Percentiles rank a stretch among this genome's conserved stretches.
Conservation (phyloP, 768 basidiomycete species). For the Mycena belliarum region DNA sequence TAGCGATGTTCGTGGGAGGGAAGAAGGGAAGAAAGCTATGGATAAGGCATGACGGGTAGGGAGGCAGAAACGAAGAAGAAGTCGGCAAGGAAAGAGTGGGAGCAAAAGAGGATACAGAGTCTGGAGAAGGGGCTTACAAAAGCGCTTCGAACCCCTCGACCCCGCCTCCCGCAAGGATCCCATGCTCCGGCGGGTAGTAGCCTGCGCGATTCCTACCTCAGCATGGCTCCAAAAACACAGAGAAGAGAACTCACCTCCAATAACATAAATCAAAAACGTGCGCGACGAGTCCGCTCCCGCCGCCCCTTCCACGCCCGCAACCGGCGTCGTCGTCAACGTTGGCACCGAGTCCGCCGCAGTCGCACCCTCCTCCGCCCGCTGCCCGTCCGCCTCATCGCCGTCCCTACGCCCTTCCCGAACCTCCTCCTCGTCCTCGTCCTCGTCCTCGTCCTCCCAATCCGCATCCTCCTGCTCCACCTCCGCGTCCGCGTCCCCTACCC, state of each 20-base stretch:
- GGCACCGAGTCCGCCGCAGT: too few species aligned
- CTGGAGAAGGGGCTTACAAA: constrained; percentile 50
- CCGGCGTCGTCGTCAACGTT: too few species aligned
- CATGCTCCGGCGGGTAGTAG: constrained; percentile 91
- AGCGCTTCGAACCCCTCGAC: constrained; percentile 79
- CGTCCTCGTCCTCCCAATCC: not conserved
- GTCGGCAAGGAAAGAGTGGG: too few species aligned
- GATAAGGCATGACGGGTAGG: too few species aligned
- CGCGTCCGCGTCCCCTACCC: too few species aligned
- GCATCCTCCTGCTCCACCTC: not conserved
- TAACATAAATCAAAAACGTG: constrained; percentile 90
- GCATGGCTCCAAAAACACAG: not conserved
- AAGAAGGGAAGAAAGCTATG: not conserved
- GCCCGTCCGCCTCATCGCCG: not conserved
- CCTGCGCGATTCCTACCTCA: constrained; percentile 48
- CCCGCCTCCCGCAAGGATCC: constrained; percentile 79
- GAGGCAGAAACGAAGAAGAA: not conserved
- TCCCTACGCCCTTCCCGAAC: constrained; percentile 44
- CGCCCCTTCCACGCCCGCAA: too few species aligned
- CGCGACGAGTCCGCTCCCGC: constrained; percentile 52
- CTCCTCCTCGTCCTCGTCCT: too few species aligned
- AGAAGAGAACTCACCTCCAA: constrained; percentile 57
- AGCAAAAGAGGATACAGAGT: not conserved
- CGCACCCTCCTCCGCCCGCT: not conserved
- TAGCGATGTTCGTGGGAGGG: not conserved